These are phyloP conservation scores for Starmerella bacillaris DNA, from an alignment of 805 yeast genomes.

Conservation along the genomic window DNA sequence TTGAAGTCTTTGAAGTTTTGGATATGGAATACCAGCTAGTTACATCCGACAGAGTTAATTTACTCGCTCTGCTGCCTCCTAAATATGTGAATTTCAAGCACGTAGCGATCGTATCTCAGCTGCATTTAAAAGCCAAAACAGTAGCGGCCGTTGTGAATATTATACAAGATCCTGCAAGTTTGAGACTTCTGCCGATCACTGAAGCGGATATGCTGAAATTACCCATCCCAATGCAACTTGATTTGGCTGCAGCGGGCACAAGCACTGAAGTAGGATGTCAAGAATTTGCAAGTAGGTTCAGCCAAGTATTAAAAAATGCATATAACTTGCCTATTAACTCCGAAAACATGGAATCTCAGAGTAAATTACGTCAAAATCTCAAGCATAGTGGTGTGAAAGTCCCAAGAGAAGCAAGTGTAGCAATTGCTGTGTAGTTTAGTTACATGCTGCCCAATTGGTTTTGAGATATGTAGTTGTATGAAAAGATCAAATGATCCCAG, in stretches of 20 bases:
- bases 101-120: slow-evolving; percentile 2
- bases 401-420: neutral
- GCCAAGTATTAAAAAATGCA: slow-evolving; percentile 7
- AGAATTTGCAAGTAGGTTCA: slow-evolving; percentile 7
- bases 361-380: slow-evolving; percentile 7
- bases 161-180: slow-evolving; percentile 5
- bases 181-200: slow-evolving; percentile 7
- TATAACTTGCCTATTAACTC: slow-evolving; percentile 5
- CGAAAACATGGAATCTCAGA: slow-evolving; percentile 6
- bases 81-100: slow-evolving; percentile 10
- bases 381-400: slow-evolving; percentile 5
- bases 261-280: slow-evolving; percentile 9
- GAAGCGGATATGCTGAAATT: slow-evolving; percentile 4
- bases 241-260: slow-evolving; percentile 14
- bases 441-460: too few species aligned
- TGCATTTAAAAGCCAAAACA: slow-evolving; percentile 6
- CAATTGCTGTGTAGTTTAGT: neutral
- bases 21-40: slow-evolving; percentile 11
- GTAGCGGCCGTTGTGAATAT: slow-evolving; percentile 13
- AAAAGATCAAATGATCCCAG: too few species aligned
- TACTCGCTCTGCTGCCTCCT: slow-evolving; percentile 15
- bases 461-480: too few species aligned
- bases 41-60: slow-evolving; percentile 1
- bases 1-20: slow-evolving; percentile 8
- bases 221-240: slow-evolving; percentile 7